A percentile compares a stretch with the other conserved stretches of the same genome.
Conservation (phyloP, 192 early-diverging fungal species). For the Mortierella antarctica region DNA sequence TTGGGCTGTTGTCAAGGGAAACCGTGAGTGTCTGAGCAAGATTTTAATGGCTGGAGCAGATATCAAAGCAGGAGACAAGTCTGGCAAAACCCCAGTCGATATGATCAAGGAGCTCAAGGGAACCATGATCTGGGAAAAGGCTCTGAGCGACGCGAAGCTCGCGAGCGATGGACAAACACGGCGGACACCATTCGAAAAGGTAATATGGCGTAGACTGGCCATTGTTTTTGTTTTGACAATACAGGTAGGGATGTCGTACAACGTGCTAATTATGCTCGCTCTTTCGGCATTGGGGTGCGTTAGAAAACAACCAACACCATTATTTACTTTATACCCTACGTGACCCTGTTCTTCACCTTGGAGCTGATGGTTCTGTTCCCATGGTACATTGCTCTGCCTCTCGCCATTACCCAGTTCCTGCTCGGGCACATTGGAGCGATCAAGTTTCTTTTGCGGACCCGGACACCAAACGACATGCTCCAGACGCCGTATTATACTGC, state of each 20-base stretch:
- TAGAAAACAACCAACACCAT: conserved; percentile 73
- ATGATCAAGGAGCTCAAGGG: conserved; percentile 76
- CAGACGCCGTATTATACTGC: conserved; percentile 86
- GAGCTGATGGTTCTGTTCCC: conserved; percentile 69
- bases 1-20: conserved; percentile 83
- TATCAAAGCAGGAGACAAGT: conserved; percentile 70
- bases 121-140: conserved; percentile 59
- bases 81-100: conserved; percentile 85
- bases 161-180: conserved; percentile 34
- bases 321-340: conserved; percentile 77
- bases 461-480: conserved; percentile 64
- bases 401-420: conserved; percentile 63
- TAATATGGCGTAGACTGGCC: conserved; percentile 19
- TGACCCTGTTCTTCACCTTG: conserved; percentile 69
- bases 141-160: conserved; percentile 56
- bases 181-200: conserved; percentile 51
- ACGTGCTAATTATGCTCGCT: neutral
- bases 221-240: neutral
- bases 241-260: neutral
- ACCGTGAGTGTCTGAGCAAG: conserved; percentile 64
- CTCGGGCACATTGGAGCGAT: conserved; percentile 69
- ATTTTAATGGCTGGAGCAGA: conserved; percentile 83
- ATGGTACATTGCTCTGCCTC: conserved; percentile 82
- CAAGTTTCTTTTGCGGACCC: conserved; percentile 65
- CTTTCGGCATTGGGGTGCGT: neutral